Percentiles rank a stretch among this genome's conserved stretches.
These are phyloP conservation scores for Pterocarpus santalinus DNA, from an alignment of 306 rosid species.

Conservation along the genomic window DNA sequence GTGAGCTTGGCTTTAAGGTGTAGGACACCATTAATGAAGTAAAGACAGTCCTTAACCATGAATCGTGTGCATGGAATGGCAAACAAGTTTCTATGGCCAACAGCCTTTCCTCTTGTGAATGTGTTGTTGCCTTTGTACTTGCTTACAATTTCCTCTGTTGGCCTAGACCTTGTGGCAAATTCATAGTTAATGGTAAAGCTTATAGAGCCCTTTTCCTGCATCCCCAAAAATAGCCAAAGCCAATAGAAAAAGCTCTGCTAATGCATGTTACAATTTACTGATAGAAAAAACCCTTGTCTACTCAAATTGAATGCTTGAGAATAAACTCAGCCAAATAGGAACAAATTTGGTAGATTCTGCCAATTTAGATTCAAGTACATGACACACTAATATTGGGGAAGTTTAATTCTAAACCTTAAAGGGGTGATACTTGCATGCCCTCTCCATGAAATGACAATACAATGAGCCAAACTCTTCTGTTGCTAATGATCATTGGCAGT, in stretches of 20 bases:
- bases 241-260: slow-evolving; percentile 95
- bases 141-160: slow-evolving; percentile 80
- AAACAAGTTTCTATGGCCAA: slow-evolving; percentile 91
- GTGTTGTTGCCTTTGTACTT: slow-evolving; percentile 97
- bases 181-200: slow-evolving; percentile 95
- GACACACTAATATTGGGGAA: slow-evolving; percentile 91
- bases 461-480: slow-evolving; percentile 72
- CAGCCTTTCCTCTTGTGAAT: slow-evolving; percentile 97
- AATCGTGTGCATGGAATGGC: slow-evolving; percentile 85
- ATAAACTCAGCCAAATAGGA: slow-evolving; percentile 94
- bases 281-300: slow-evolving; percentile 95
- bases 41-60: slow-evolving; percentile 84
- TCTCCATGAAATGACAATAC: slow-evolving; percentile 82
- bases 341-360: slow-evolving; percentile 79
- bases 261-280: slow-evolving; percentile 99
- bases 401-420: slow-evolving; percentile 97
- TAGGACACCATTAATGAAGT: slow-evolving; percentile 90
- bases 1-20: slow-evolving; percentile 97
- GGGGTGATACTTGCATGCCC: slow-evolving; percentile 94
- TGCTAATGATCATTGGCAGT: slow-evolving; percentile 83
- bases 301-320: slow-evolving; percentile 99
- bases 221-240: slow-evolving; percentile 91
- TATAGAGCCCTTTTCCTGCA: slow-evolving; percentile 97
- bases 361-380: slow-evolving; percentile 92
- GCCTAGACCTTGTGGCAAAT: slow-evolving; percentile 89